Evolutionary conservation across 75 land plant species (phyloP).

Genomic region (Chamaecyparis obtusa): DNA sequence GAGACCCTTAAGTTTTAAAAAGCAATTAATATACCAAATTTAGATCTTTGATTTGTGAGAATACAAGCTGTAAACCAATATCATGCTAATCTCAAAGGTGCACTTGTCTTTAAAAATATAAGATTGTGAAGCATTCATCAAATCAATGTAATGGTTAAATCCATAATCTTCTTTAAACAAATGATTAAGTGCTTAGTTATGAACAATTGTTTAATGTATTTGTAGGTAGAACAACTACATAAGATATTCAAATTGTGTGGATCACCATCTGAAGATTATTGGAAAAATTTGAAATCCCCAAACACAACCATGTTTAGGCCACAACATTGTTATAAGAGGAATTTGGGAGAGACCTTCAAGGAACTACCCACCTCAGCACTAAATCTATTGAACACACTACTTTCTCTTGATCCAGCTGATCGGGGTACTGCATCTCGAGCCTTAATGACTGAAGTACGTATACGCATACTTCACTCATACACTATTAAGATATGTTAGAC

Average conservation of each 20-base stretch:
- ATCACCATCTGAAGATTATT: constrained; percentile 55
- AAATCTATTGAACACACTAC: constrained; percentile 33
- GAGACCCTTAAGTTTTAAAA: too few species aligned
- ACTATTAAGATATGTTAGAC: too few species aligned
- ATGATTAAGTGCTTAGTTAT: too few species aligned
- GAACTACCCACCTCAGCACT: constrained; percentile 36
- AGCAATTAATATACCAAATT: too few species aligned
- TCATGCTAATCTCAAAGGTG: too few species aligned
- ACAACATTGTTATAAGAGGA: constrained; percentile 40
- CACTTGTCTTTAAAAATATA: too few species aligned
- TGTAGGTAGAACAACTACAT: constrained; percentile 52
- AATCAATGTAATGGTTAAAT: too few species aligned
- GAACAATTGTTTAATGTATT: too few species aligned
- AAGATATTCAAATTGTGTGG: constrained; percentile 58
- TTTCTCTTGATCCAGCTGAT: constrained; percentile 45
- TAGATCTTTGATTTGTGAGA: too few species aligned
- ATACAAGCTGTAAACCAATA: too few species aligned
- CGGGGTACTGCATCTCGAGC: constrained; percentile 50
- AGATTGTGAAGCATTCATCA: too few species aligned
- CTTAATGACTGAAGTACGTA: constrained; percentile 19
- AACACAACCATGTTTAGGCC: constrained; percentile 48
- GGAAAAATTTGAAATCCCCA: constrained; percentile 43
- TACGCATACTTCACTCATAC: background rate
- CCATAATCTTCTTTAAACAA: too few species aligned
- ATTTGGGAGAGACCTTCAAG: constrained; percentile 10